Conservation (phyloP, 1,139 yeast genomes). For the Kluyveromyces sp. region DNA sequence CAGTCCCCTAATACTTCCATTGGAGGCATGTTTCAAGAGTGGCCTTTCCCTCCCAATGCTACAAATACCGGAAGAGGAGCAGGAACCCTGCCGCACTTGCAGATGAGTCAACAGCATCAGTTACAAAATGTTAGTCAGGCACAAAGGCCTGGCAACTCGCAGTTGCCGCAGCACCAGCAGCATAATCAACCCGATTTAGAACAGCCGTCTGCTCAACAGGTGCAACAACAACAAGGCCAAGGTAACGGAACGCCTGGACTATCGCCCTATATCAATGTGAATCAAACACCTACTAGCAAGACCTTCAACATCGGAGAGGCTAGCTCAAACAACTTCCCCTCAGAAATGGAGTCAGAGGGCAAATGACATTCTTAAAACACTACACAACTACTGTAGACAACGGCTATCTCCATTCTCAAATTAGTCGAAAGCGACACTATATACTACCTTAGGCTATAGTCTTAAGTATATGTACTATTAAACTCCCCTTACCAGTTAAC, state of each 20-base stretch:
- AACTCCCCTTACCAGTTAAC: no score
- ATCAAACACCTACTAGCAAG: conserved; percentile 25
- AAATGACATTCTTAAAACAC: neutral
- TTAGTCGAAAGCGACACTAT: no score
- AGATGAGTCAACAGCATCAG: neutral
- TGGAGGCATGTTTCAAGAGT: conserved; percentile 29
- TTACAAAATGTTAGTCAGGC: neutral
- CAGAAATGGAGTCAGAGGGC: conserved; percentile 9
- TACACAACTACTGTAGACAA: no score
- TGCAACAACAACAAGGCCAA: conserved; percentile 11
- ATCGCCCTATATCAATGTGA: conserved; percentile 27
- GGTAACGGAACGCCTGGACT: conserved; percentile 27
- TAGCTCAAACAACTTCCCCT: conserved; percentile 4
- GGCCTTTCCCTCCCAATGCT: conserved; percentile 19
- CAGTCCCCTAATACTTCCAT: conserved; percentile 28
- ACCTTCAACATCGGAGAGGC: conserved; percentile 4
- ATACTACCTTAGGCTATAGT: neutral
- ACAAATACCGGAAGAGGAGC: conserved; percentile 1
- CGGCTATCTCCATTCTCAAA: no score
- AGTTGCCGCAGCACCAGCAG: neutral
- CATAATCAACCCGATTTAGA: neutral
- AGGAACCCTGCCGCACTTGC: conserved; percentile 6
- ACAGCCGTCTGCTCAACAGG: conserved; percentile 5
- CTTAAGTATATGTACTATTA: neutral
- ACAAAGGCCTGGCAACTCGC: neutral